Evolutionary conservation across 768 basidiomycete species (phyloP), one percentile per base, ranked within the genome.

Genomic region (Strobilomyces dryophilus): DNA sequence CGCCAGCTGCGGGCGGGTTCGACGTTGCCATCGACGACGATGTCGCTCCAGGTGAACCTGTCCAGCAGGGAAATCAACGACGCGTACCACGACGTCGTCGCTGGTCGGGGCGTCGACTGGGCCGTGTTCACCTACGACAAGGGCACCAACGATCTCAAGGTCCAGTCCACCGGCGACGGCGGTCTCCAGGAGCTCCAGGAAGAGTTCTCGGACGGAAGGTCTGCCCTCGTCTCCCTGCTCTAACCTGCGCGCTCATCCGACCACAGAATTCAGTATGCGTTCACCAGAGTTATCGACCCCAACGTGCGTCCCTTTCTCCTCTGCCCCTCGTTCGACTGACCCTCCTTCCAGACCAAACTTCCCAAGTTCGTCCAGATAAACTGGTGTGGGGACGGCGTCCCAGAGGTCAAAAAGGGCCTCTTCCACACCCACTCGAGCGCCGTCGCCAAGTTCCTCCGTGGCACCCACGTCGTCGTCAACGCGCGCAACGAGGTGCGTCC

Each of bases 341-440:
- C 21, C 8, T 52, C 15, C 44, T 6, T 42, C 26, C 61, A 95
- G 89, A 91, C 81, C 64, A 76, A 86, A 55, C 79, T 98, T 2
- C 77, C 86, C 42, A 98, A 97, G 73, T 92, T 95, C 56, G 92
- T 98, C 15, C 90, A 95, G 65, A 87, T 98, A 70, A 92, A 93
- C 63, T 97, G 95, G 95, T 93, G 92, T 61, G 95, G 95, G 41
- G 95, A 95, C 64, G 95, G 95, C 53, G 95, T 98, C 1, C 95
- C 95, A 12, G 92, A 85, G 67, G 77, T 78, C 18, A 87, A 90
- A 71, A 98, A 98, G 68, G 95, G 95, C 8, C 77, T 97, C 21
- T 95, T 95, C 74, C 87, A 92, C 64, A 86, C 84, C 8, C 95
- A 98, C 68, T 83, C 92, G 8, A 79, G 80, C 42, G 79, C 92